Base-by-base conservation (phyloP, 1,139 yeast species). In the Spencermartinsiella ligniputridi region DNA sequence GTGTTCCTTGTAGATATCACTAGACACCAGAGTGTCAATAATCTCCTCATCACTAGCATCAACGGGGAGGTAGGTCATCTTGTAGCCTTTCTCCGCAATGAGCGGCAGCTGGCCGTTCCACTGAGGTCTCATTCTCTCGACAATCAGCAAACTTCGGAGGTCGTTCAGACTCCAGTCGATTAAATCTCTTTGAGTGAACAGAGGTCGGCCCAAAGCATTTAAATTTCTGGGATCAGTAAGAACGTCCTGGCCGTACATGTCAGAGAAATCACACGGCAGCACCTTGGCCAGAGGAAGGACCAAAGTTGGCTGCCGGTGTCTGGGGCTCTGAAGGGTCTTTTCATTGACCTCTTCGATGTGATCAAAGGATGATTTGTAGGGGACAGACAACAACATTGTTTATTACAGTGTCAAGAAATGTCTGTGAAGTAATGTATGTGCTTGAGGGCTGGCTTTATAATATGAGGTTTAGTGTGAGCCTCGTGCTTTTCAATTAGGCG, bases 101-200 rank as follows among this genome's bases (percentile, higher is more conserved):
- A 58, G 55, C 0, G 87, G 87, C 5, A 78, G 47, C 42, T 62
- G 63, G 15, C 68, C 68, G 20, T 69, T 64, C 85, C 86, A 81
- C 54, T 75, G 79, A 2, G 76, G 76, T 41, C 63, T 63, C 35
- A 75, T 51, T 25, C 61, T 62, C 37, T 73, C 77, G 18, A 79
- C 69, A 34, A 81, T 78, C 29, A 82, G 63, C 36, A 80, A 60
- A 2, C 85, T 78, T 35, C 87, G 66, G n/a, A 78, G 64, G 57
- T 81, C 87, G 59, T 81, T 81, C 42, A 79, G 57, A 39, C 72
- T 77, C 88, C 88, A 81, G 58, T 79, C 83, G 30, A 78, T 67
- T 35, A 81, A 63, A 13, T 74, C 76, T 41, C 86, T 66, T 50
- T 74, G 75, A 0, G 85, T 79, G 61, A 79, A 80, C 30, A 62